Percentiles rank a stretch among this genome's conserved stretches.
Evolutionary conservation across 768 basidiomycete species (phyloP).

Genomic region (Leccinum obscurum): DNA sequence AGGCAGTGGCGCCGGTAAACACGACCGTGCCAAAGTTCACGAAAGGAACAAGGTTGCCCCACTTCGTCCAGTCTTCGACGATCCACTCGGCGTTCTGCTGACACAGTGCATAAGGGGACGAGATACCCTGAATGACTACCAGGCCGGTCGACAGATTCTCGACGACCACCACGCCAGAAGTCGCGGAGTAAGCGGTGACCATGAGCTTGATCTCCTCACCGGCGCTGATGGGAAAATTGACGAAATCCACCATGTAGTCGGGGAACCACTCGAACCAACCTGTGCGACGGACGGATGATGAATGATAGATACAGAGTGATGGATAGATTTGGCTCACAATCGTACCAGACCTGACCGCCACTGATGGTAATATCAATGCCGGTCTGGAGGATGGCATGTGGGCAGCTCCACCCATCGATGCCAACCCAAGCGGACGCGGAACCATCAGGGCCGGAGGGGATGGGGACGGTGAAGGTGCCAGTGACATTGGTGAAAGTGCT

Average conservation of each 20-base stretch:
- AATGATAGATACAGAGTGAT: neutral
- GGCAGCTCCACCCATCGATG: neutral
- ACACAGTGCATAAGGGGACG: neutral
- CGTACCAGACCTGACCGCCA: neutral
- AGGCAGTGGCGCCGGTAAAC: neutral
- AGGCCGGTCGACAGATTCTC: neutral
- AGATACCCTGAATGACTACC: too few relatives aligned
- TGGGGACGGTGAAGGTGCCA: neutral
- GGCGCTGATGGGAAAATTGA: neutral
- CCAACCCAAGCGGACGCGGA: neutral
- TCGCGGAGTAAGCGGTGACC: neutral
- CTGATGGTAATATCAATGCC: neutral
- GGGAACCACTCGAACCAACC: neutral
- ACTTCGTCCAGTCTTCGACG: neutral
- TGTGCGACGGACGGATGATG: neutral
- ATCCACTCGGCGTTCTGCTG: neutral
- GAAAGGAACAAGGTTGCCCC: neutral
- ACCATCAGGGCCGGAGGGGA: neutral
- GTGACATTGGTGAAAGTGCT: too few relatives aligned
- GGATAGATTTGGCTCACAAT: neutral
- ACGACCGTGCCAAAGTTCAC: neutral
- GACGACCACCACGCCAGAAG: neutral
- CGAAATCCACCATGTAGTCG: neutral
- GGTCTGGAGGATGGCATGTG: neutral
- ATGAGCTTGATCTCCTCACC: neutral